phyloP scores from a whole-genome alignment of 1,139 yeast genomes.

The Scheffersomyces segobiensis region DNA sequence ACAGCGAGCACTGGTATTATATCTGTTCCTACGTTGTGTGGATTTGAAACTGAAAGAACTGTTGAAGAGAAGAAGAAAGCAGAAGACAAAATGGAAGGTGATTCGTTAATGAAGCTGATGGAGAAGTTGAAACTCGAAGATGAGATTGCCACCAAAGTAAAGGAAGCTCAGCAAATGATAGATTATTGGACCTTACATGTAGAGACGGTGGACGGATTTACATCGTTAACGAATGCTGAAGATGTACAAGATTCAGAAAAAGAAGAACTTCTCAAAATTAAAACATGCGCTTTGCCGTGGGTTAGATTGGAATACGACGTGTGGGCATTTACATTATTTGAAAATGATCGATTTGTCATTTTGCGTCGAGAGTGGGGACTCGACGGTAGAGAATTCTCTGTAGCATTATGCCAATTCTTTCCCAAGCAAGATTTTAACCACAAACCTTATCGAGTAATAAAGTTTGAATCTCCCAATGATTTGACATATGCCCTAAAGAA shows the following conservation, averaged over 20 bases:
- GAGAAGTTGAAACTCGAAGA: not conserved
- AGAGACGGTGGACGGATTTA: not conserved
- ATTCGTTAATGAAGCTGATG: not conserved
- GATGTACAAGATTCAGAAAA: not conserved
- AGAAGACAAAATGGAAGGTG: slow-evolving; percentile 9
- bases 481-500: not conserved
- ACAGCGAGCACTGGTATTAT: slow-evolving; percentile 58
- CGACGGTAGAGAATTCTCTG: not conserved
- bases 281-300: slow-evolving; percentile 19
- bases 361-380: not conserved
- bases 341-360: not conserved
- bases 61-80: slow-evolving; percentile 22
- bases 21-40: slow-evolving; percentile 62
- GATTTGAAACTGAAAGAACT: slow-evolving; percentile 14
- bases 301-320: slow-evolving; percentile 24
- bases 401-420: not conserved
- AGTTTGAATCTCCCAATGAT: not conserved
- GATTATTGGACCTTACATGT: not conserved
- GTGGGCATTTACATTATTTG: slow-evolving; percentile 24
- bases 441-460: not conserved
- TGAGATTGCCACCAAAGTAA: not conserved
- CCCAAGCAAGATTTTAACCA: not conserved
- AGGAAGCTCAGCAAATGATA: not conserved
- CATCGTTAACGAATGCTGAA: not conserved
- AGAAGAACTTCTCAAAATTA: slow-evolving; percentile 5